Conservation (phyloP, 371 early-diverging fungal species). For the Mortierella sp. region DNA sequence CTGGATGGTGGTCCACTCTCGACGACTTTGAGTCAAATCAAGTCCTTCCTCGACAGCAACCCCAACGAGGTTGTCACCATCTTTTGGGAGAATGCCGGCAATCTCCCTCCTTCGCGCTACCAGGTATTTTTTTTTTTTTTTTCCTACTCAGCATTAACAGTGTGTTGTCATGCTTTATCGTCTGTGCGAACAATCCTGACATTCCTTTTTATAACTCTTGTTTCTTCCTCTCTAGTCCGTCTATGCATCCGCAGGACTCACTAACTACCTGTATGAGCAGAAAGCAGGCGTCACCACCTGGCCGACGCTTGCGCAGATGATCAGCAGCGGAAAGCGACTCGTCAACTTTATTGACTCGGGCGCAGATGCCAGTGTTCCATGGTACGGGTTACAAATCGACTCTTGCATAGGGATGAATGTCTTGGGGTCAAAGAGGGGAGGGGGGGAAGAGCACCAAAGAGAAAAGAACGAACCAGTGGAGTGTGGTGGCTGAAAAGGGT, state of each 20-base stretch:
- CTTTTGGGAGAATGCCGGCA: slow-evolving; percentile 73
- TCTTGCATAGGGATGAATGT: background rate
- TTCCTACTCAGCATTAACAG: background rate
- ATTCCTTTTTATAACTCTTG: background rate
- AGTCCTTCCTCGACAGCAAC: slow-evolving; percentile 67
- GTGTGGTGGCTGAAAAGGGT: too few species aligned
- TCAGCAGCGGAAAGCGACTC: slow-evolving; percentile 69
- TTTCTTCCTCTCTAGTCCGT: slow-evolving; percentile 29
- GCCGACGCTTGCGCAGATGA: slow-evolving; percentile 77
- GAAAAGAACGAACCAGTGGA: too few species aligned
- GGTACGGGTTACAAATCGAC: slow-evolving; percentile 61
- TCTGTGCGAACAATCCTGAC: background rate
- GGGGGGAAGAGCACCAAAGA: too few species aligned
- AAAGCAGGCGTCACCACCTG: slow-evolving; percentile 56
- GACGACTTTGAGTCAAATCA: slow-evolving; percentile 59
- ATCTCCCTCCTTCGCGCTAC: slow-evolving; percentile 61
- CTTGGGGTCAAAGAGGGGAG: background rate
- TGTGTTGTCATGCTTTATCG: background rate
- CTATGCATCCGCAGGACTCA: slow-evolving; percentile 69
- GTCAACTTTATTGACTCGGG: slow-evolving; percentile 72
- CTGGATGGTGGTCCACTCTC: slow-evolving; percentile 69
- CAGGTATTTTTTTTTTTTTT: slow-evolving; percentile 18
- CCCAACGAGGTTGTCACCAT: slow-evolving; percentile 78
- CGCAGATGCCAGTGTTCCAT: slow-evolving; percentile 65
- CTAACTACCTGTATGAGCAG: slow-evolving; percentile 63